Conservation (phyloP, 106 monocot species). For the Platanthera zijinensis region DNA sequence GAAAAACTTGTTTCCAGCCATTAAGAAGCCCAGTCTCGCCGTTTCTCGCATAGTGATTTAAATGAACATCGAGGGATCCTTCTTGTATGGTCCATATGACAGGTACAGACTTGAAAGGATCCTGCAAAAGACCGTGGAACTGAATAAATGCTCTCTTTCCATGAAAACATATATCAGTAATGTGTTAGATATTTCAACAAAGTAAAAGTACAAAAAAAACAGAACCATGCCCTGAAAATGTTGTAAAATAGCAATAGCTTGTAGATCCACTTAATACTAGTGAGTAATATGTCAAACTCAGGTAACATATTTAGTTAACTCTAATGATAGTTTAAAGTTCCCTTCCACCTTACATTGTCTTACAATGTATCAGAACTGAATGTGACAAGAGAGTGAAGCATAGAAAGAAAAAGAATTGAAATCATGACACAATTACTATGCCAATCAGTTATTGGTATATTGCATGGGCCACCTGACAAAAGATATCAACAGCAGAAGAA, state of each 20-base stretch:
- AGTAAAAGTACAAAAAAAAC: neutral
- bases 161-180: neutral
- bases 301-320: neutral
- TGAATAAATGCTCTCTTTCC: constrained; percentile 18
- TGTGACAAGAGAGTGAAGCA: neutral
- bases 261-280: neutral
- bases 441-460: neutral
- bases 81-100: constrained; percentile 84
- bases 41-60: constrained; percentile 41
- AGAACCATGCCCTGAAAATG: neutral
- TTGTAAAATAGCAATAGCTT: neutral
- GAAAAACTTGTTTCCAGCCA: constrained; percentile 81
- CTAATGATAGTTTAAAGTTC: neutral
- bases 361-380: neutral
- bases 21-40: constrained; percentile 45
- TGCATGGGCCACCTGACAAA: neutral
- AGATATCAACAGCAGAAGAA: neutral
- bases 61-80: constrained; percentile 53
- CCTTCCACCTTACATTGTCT: neutral
- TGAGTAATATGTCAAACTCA: neutral
- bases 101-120: constrained; percentile 96
- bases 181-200: neutral
- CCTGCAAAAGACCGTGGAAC: constrained; percentile 81
- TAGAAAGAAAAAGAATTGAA: neutral
- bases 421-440: neutral